These are phyloP conservation scores for Phytophthora chlamydospora DNA, from an alignment of 352 stramenopile genomes.

Conservation along the genomic window DNA sequence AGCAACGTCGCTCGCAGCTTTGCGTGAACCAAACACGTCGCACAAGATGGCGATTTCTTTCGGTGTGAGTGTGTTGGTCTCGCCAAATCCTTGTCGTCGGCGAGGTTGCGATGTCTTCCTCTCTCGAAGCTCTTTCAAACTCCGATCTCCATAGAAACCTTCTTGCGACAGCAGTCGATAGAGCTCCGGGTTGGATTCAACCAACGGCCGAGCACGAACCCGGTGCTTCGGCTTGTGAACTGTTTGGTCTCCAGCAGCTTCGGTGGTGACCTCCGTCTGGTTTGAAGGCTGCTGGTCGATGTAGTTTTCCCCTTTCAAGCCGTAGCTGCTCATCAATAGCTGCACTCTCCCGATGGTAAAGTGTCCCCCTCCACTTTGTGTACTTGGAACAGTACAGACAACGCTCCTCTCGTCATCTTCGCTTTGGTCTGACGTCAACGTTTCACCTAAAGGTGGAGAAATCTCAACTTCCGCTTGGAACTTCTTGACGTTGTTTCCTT, in stretches of 20 bases:
- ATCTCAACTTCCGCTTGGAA: conserved; percentile 85
- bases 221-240: conserved; percentile 53
- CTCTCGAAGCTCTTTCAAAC: background rate
- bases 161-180: conserved; percentile 62
- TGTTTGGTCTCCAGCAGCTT: conserved; percentile 4
- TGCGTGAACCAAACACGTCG: conserved; percentile 52
- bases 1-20: conserved; percentile 10
- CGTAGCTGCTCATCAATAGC: conserved; percentile 91
- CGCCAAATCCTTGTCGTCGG: conserved; percentile 29
- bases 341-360: conserved; percentile 64
- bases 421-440: conserved; percentile 3
- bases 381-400: conserved; percentile 21
- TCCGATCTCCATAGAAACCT: conserved; percentile 55
- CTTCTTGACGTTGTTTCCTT: conserved; percentile 91
- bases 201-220: conserved; percentile 72
- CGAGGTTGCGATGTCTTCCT: conserved; percentile 19
- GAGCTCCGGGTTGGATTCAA: conserved; percentile 79
- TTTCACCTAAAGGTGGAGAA: conserved; percentile 37
- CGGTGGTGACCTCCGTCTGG: background rate
- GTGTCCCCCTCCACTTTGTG: background rate
- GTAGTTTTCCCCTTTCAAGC: conserved; percentile 55
- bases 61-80: conserved; percentile 59
- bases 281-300: conserved; percentile 23
- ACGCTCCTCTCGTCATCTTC: conserved; percentile 17
- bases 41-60: conserved; percentile 70